Evolutionary conservation across 1,284 basidiomycete genomes (phyloP).

Genomic region (Trichosporon ovoides): DNA sequence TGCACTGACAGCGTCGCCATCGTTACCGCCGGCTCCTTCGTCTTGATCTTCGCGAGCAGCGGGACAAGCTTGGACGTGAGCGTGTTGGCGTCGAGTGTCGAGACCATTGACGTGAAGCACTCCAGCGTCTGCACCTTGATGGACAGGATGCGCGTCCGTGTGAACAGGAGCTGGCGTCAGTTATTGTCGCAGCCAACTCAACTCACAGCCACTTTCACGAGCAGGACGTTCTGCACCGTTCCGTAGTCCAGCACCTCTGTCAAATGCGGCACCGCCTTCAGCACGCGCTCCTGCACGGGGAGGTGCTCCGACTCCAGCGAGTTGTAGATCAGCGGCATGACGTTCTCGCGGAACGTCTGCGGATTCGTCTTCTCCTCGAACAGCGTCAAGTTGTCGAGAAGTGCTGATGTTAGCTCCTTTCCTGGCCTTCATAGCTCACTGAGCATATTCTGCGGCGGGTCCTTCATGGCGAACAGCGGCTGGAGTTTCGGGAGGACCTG

Average conservation of each 20-base stretch:
- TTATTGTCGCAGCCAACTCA: constrained; percentile 1
- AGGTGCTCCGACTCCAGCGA: constrained; percentile 89
- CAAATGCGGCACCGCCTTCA: constrained; percentile 76
- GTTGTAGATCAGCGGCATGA: constrained; percentile 93
- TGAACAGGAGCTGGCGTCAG: constrained; percentile 67
- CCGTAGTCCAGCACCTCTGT: constrained; percentile 92
- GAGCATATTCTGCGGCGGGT: constrained; percentile 95
- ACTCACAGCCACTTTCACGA: constrained; percentile 79
- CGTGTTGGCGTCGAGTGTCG: constrained; percentile 84
- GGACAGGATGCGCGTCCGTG: constrained; percentile 74
- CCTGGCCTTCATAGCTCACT: constrained; percentile 46
- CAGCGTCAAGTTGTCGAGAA: constrained; percentile 81
- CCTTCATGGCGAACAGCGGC: constrained; percentile 83
- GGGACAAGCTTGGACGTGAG: constrained; percentile 94
- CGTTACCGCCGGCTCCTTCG: constrained; percentile 90
- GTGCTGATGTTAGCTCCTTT: constrained; percentile 44
- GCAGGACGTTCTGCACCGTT: constrained; percentile 76
- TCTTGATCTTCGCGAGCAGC: constrained; percentile 86
- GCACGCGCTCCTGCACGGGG: constrained; percentile 81
- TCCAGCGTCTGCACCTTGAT: constrained; percentile 84
- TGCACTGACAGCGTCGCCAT: constrained; percentile 91
- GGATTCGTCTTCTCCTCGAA: constrained; percentile 88
- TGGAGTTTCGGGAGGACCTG: constrained; percentile 75
- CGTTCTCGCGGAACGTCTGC: constrained; percentile 79
- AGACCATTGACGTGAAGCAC: constrained; percentile 87